Conservation (phyloP, 805 yeast genomes). For the Diddensiella transvaalensis region DNA sequence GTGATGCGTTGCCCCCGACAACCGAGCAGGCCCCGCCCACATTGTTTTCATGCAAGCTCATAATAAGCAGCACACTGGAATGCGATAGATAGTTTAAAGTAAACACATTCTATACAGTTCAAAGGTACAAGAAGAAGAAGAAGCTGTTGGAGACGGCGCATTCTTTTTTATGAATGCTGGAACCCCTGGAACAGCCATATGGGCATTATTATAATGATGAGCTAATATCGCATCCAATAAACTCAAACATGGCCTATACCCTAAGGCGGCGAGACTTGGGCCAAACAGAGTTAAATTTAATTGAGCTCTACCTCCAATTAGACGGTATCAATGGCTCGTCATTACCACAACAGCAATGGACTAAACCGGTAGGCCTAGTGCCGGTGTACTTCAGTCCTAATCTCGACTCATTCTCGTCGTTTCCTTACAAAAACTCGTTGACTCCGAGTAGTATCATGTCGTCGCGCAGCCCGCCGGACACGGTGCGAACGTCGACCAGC, state of each 20-base stretch:
- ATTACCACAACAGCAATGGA: too few species aligned
- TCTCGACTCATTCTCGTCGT: slow-evolving; percentile 25
- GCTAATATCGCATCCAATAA: slow-evolving; percentile 19
- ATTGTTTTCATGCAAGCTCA: too few species aligned
- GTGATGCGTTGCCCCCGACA: too few species aligned
- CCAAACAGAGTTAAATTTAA: slow-evolving; percentile 10
- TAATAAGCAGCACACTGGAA: too few species aligned
- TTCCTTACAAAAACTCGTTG: slow-evolving; percentile 30
- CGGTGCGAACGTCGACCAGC: background rate
- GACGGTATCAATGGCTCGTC: background rate
- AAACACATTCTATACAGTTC: too few species aligned
- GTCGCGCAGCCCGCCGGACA: too few species aligned
- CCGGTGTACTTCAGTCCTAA: slow-evolving; percentile 27
- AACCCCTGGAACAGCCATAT: too few species aligned
- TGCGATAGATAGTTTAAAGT: too few species aligned
- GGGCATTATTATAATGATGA: background rate
- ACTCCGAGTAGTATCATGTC: slow-evolving; percentile 21
- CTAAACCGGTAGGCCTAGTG: slow-evolving; percentile 17
- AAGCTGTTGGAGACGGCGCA: too few species aligned
- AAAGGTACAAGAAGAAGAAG: too few species aligned
- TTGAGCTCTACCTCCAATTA: background rate
- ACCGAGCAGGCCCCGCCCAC: too few species aligned
- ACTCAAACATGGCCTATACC: slow-evolving; percentile 11
- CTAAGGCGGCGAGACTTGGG: slow-evolving; percentile 19
- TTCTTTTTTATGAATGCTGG: too few species aligned